These are phyloP conservation scores for Phellopilus nigrolimitatus DNA, from an alignment of 1,284 basidiomycete genomes.

Conservation along the genomic window DNA sequence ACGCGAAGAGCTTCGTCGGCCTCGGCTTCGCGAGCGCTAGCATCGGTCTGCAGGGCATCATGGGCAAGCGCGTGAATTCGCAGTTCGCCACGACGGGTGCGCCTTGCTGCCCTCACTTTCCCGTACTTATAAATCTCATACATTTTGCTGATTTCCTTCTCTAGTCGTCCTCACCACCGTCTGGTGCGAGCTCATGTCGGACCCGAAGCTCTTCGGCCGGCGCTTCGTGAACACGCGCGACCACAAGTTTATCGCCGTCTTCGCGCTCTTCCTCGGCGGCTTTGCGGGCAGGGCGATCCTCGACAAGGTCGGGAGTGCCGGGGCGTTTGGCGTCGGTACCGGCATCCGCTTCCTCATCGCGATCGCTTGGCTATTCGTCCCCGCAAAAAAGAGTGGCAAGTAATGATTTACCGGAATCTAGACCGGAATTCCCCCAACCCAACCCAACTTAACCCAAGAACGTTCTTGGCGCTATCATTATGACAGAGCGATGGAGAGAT, in stretches of 20 bases:
- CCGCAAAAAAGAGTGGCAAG: slow-evolving; percentile 43
- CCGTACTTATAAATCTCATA: too few relatives aligned
- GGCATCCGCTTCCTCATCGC: slow-evolving; percentile 63
- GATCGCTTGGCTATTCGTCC: slow-evolving; percentile 66
- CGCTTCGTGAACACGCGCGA: slow-evolving; percentile 59
- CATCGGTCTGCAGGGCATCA: slow-evolving; percentile 78
- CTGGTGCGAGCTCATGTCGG: slow-evolving; percentile 83
- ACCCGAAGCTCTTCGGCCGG: slow-evolving; percentile 65
- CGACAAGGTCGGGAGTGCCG: slow-evolving; percentile 55
- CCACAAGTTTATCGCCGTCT: slow-evolving; percentile 65
- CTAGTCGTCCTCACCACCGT: slow-evolving; percentile 71
- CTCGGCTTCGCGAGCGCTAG: slow-evolving; percentile 76
- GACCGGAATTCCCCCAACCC: too few relatives aligned
- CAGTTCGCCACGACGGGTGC: slow-evolving; percentile 75
- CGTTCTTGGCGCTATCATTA: too few relatives aligned
- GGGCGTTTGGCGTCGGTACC: slow-evolving; percentile 62
- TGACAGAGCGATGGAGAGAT: too few relatives aligned
- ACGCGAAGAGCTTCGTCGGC: slow-evolving; percentile 58
- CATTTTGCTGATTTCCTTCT: too few relatives aligned
- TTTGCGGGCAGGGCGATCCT: slow-evolving; percentile 66
- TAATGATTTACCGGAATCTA: too few relatives aligned
- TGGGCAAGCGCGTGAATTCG: slow-evolving; percentile 75
- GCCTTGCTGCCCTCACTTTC: slow-evolving; percentile 31
- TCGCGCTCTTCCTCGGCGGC: slow-evolving; percentile 70
- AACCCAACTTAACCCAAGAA: too few relatives aligned